Conservation (phyloP, 306 rosid genomes). For the Dicorynia guianensis region DNA sequence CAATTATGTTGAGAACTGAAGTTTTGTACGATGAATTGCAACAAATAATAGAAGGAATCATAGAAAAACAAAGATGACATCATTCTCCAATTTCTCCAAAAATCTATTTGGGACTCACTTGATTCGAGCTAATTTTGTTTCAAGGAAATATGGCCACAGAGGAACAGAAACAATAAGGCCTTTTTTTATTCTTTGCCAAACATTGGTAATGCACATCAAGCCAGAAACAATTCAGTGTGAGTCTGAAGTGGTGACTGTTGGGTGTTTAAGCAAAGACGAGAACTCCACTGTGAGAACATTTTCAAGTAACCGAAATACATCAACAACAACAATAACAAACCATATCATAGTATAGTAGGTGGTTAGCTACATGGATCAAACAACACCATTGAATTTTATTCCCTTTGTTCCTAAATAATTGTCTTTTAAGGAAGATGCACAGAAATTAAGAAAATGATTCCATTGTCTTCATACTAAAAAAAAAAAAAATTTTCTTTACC, state of each 20-base stretch:
- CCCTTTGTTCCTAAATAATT: too few relatives aligned
- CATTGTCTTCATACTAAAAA: too few relatives aligned
- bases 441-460: too few relatives aligned
- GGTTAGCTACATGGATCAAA: too few relatives aligned
- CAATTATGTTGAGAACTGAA: too few relatives aligned
- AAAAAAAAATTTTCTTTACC: too few relatives aligned
- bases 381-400: too few relatives aligned
- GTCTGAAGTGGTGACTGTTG: neutral
- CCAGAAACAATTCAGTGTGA: neutral
- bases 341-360: too few relatives aligned
- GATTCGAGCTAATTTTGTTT: neutral
- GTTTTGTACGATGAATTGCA: neutral
- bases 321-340: too few relatives aligned
- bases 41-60: neutral
- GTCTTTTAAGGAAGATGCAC: too few relatives aligned
- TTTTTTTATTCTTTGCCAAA: neutral
- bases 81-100: neutral
- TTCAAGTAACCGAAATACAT: neutral
- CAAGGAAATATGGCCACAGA: neutral
- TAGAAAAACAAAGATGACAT: neutral
- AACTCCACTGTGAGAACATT: neutral
- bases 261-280: neutral
- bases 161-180: neutral
- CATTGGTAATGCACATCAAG: slow-evolving; percentile 1
- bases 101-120: slow-evolving; percentile 10